These are phyloP conservation scores for Geotrichum bryndzae DNA, from an alignment of 1,139 yeast genomes.

Conservation along the genomic window DNA sequence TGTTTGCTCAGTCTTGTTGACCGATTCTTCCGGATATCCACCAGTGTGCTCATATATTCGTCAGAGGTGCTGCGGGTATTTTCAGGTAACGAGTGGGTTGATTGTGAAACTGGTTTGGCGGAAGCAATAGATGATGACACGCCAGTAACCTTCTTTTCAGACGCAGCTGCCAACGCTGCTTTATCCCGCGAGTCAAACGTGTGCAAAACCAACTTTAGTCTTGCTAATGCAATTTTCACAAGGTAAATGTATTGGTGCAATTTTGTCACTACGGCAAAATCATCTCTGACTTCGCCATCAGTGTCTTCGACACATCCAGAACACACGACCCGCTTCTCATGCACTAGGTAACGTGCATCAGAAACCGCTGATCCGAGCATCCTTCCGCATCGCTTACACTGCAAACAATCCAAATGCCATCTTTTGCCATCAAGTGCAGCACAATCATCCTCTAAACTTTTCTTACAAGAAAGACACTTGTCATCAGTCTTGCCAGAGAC, in stretches of 20 bases:
- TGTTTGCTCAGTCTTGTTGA: slow-evolving; percentile 67
- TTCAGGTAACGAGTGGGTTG: not conserved
- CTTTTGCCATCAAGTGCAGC: slow-evolving; percentile 55
- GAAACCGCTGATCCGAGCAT: slow-evolving; percentile 25
- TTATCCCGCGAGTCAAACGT: slow-evolving; percentile 34
- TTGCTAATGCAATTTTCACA: slow-evolving; percentile 73
- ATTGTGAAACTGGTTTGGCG: not conserved
- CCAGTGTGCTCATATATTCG: slow-evolving; percentile 57
- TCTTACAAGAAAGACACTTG: slow-evolving; percentile 62
- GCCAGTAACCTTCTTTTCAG: not conserved
- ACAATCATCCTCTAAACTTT: slow-evolving; percentile 80
- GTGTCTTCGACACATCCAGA: slow-evolving; percentile 49
- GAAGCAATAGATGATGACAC: not conserved
- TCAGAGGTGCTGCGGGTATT: not conserved
- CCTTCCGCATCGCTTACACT: slow-evolving; percentile 41
- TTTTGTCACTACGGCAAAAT: slow-evolving; percentile 57
- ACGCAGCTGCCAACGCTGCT: not conserved
- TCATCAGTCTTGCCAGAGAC: slow-evolving; percentile 70
- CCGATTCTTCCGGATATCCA: slow-evolving; percentile 71
- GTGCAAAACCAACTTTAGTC: slow-evolving; percentile 68
- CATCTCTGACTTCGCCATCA: slow-evolving; percentile 43
- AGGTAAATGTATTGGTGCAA: slow-evolving; percentile 69
- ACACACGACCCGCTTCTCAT: slow-evolving; percentile 44
- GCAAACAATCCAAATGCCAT: slow-evolving; percentile 78
- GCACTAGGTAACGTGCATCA: slow-evolving; percentile 42